Conservation (phyloP, 164 flowering plant species). For the Santalum album region DNA sequence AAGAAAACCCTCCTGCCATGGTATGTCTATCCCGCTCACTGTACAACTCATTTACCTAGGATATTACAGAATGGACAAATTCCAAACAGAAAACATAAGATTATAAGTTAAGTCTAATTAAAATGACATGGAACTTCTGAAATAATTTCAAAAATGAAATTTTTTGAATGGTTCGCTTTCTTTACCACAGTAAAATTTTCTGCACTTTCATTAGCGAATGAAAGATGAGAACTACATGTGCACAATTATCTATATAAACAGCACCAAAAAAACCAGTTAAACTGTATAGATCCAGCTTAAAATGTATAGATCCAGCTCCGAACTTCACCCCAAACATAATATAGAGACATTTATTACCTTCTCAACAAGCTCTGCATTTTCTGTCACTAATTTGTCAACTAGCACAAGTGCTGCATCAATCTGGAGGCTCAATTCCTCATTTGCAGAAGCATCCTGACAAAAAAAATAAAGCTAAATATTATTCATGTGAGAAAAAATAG, state of each 20-base stretch:
- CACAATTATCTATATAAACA: too few species aligned
- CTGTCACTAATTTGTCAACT: constrained; percentile 52
- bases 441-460: constrained; percentile 32
- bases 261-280: not conserved
- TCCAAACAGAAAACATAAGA: not conserved
- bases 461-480: too few species aligned
- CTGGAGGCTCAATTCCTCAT: constrained; percentile 35
- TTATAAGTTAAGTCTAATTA: not conserved
- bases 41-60: constrained; percentile 63
- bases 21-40: constrained; percentile 31
- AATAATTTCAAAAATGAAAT: not conserved
- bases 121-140: too few species aligned
- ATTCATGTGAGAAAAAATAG: too few species aligned
- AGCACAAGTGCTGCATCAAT: constrained; percentile 43
- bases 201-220: not conserved
- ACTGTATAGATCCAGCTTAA: not conserved
- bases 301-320: not conserved
- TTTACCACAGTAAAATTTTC: not conserved
- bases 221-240: too few species aligned
- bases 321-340: not conserved
- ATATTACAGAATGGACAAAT: not conserved
- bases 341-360: constrained; percentile 35
- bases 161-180: not conserved
- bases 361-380: constrained; percentile 72
- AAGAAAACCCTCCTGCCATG: constrained; percentile 10